These are phyloP conservation scores for Henckelia pumila DNA, from an alignment of 257 asterid genomes.

Conservation along the genomic window DNA sequence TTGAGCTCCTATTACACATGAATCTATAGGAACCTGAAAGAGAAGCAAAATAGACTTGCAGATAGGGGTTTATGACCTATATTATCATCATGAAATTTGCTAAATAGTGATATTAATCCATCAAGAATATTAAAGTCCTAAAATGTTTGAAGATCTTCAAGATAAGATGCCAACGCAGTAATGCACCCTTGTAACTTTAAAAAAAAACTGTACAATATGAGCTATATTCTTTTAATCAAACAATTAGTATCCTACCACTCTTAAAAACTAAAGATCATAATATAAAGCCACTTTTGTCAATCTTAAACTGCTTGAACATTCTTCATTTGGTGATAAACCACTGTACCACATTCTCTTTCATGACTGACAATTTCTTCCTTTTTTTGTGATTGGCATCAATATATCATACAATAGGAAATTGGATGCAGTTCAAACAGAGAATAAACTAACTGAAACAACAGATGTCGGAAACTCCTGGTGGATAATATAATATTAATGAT, in stretches of 20 bases:
- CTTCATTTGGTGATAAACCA: neutral
- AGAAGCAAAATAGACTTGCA: constrained; percentile 15
- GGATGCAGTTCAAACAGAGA: neutral
- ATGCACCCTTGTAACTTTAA: neutral
- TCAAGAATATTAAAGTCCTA: neutral
- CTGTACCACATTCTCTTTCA: neutral
- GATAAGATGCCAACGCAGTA: neutral
- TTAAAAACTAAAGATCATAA: neutral
- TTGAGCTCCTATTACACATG: constrained; percentile 79
- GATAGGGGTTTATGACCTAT: neutral
- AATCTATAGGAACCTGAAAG: constrained; percentile 82
- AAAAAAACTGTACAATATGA: no score
- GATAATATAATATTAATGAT: neutral
- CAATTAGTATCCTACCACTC: neutral
- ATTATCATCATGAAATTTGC: neutral
- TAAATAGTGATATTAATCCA: neutral
- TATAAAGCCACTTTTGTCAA: constrained; percentile 2
- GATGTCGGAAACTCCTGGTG: neutral
- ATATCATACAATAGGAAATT: neutral
- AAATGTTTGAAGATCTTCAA: neutral
- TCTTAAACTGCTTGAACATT: constrained; percentile 9
- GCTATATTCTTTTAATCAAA: no score
- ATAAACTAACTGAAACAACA: neutral
- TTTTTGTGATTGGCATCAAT: neutral
- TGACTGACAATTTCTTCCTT: neutral